Base-by-base conservation (phyloP, 2,329 filamentous ascomycete genomes). In the Ambrosiella beaveri region DNA sequence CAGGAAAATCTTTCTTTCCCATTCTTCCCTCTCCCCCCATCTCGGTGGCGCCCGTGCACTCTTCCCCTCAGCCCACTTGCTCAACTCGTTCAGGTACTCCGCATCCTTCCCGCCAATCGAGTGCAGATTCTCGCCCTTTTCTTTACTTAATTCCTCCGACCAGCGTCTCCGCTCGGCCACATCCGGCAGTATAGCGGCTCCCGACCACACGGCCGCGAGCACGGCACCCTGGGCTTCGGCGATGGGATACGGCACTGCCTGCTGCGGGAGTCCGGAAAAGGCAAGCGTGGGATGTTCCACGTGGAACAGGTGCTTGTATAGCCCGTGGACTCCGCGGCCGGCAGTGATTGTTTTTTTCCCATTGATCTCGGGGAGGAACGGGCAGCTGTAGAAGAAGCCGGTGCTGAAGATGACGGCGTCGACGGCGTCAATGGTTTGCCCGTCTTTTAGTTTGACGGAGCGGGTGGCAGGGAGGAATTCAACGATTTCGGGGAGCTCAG, bases 371-470 rank as follows among this genome's bases (percentile, higher is more conserved):
- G 68, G 66, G 3, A 84, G 67, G 65, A 95, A 96, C 0, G 89
- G 88, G 59, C 85, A 86, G 4, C 84, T 82, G 70, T 87, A 95
- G 59, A 95, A 79, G 65, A 94, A 97, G 0, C 91, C 91, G 0
- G 91, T 96, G 67, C 87, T 90, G 69, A 91, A 96, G 36, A 97
- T 67, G 5, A 96, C 72, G 1, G 80, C 78, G 65, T 96, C 90
- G 58, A 97, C 70, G 39, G 82, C 72, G 2, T 71, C 71, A 65
- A 88, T 85, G 8, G 84, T 66, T 0, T 73, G 74, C 1, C 84
- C 85, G 64, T 88, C 76, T 45, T 75, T 73, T 62, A 94, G 87
- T 38, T 76, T 73, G 1, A 93, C 75, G 2, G 77, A 81, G 62
- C 80, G 75, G 56, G 77, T 71, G 2, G 75, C 69, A 0, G 73